Percentiles rank a stretch among this genome's conserved stretches.
phyloP scores from a whole-genome alignment of 225 moss, liverwort and hornwort species.

The Polytrichum formosum region DNA sequence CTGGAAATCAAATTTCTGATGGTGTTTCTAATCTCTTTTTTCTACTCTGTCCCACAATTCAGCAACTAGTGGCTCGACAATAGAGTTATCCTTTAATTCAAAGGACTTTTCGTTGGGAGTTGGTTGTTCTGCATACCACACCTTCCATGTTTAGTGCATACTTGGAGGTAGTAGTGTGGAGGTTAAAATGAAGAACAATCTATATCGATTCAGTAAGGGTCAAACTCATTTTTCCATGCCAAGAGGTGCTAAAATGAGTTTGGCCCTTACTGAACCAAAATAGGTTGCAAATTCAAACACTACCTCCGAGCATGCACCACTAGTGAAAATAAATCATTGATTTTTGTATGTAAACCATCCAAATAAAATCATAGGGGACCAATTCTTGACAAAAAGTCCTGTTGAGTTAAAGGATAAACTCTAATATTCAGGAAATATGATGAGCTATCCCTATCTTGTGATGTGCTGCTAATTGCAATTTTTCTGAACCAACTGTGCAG shows the following conservation, averaged over 20 bases:
- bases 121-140: background rate
- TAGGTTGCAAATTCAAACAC: too few relatives aligned
- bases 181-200: too few relatives aligned
- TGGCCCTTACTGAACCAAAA: too few relatives aligned
- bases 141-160: background rate
- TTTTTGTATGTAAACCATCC: background rate
- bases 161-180: too few relatives aligned
- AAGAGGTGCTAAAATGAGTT: too few relatives aligned
- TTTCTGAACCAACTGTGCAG: constrained; percentile 15
- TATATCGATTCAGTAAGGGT: too few relatives aligned
- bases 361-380: background rate
- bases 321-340: background rate
- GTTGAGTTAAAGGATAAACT: background rate
- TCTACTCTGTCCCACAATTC: background rate
- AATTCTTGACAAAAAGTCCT: background rate
- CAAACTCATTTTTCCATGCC: too few relatives aligned
- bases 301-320: background rate
- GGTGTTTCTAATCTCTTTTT: background rate
- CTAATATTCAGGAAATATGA: constrained; percentile 1
- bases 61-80: background rate
- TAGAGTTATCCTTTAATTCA: background rate
- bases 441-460: too few relatives aligned
- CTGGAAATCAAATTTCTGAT: constrained; percentile 1
- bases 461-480: too few relatives aligned
- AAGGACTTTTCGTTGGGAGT: background rate